Conservation (phyloP, 176 grass and related monocot species). For the Guadua angustifolia region DNA sequence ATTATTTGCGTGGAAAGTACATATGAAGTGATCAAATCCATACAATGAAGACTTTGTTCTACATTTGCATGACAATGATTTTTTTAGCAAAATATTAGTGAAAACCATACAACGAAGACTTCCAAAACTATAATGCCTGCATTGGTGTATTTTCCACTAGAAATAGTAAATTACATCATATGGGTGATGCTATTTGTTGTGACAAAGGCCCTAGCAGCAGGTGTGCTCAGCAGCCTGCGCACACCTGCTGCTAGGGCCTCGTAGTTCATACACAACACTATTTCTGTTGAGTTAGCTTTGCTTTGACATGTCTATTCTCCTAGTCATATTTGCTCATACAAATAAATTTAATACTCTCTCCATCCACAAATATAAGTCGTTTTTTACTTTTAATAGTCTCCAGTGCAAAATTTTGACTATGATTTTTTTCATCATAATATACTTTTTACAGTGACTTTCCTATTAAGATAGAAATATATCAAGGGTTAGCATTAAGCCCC, state of each 20-base stretch:
- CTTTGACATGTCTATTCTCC: background rate
- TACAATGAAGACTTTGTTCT: background rate
- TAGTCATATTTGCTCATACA: constrained; percentile 24
- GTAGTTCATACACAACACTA: background rate
- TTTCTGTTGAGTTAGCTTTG: background rate
- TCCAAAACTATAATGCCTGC: background rate
- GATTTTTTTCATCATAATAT: background rate
- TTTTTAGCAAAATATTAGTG: constrained; percentile 24
- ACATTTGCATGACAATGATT: constrained; percentile 12
- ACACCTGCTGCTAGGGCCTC: too few relatives aligned
- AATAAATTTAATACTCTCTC: background rate
- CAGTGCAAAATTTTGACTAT: background rate
- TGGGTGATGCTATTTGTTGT: background rate
- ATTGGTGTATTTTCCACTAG: background rate
- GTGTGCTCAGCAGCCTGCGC: too few relatives aligned
- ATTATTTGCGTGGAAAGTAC: constrained; percentile 13
- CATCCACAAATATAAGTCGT: background rate
- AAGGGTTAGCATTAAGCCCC: too few relatives aligned
- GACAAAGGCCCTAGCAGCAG: too few relatives aligned
- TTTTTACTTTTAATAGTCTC: too few relatives aligned
- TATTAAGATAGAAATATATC: too few relatives aligned
- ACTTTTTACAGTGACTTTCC: too few relatives aligned
- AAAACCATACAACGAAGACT: constrained; percentile 1
- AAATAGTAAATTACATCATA: background rate
- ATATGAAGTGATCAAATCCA: background rate